A percentile compares a stretch with the other conserved stretches of the same genome.
Conservation (phyloP, 495 filamentous ascomycete genomes). For the Neurospora sublineolata region DNA sequence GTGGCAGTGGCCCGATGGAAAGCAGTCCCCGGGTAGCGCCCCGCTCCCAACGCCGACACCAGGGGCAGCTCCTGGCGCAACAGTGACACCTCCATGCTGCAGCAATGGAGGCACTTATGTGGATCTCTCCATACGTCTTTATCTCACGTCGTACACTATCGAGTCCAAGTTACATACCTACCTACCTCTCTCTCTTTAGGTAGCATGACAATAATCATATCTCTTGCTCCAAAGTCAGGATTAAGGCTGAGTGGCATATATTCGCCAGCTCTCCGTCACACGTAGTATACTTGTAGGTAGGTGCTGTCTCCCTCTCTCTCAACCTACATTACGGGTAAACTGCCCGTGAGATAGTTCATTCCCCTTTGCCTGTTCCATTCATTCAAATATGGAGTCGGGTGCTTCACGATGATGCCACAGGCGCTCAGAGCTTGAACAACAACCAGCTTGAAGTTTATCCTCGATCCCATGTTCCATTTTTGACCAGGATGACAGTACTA, state of each 20-base stretch:
- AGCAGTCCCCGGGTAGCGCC: neutral
- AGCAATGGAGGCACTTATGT: neutral
- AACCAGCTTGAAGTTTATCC: neutral
- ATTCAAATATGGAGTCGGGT: neutral
- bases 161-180: neutral
- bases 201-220: neutral
- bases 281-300: neutral
- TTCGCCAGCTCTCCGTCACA: neutral
- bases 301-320: neutral
- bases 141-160: neutral
- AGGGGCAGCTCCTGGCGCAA: neutral
- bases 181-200: neutral
- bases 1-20: neutral
- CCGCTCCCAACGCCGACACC: neutral
- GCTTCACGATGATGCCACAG: neutral
- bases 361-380: too few species aligned
- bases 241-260: neutral
- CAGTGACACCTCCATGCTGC: neutral
- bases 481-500: neutral
- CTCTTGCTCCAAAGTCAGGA: neutral
- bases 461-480: neutral
- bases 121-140: neutral
- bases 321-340: neutral
- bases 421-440: neutral
- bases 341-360: neutral